Conservation (phyloP, 129 eudicot species). For the Saussurea involucrata region DNA sequence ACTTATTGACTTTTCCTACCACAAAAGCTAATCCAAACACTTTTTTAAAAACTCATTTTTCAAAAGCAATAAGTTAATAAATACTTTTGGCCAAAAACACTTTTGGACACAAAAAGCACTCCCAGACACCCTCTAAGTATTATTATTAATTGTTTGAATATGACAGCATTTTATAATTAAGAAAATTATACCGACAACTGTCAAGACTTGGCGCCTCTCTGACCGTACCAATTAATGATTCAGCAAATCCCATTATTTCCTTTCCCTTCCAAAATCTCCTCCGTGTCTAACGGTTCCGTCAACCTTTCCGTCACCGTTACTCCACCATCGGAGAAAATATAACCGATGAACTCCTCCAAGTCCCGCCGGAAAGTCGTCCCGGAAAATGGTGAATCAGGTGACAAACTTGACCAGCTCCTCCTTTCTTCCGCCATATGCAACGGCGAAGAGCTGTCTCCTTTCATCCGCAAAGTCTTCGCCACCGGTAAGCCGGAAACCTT, state of each 20-base stretch:
- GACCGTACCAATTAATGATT: neutral
- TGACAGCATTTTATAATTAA: neutral
- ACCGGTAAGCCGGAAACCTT: constrained; percentile 92
- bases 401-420: constrained; percentile 83
- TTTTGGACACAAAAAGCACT: too few relatives aligned
- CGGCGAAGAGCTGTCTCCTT: constrained; percentile 88
- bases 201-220: neutral
- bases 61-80: too few relatives aligned
- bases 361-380: constrained; percentile 63
- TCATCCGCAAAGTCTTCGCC: constrained; percentile 82
- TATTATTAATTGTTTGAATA: neutral
- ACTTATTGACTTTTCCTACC: too few relatives aligned
- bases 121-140: too few relatives aligned
- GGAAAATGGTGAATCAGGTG: constrained; percentile 62
- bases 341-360: constrained; percentile 48
- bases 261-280: neutral
- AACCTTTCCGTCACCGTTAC: constrained; percentile 28
- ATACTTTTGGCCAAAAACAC: too few relatives aligned
- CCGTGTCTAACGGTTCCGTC: constrained; percentile 35
- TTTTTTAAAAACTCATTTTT: too few relatives aligned
- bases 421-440: constrained; percentile 85
- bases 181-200: neutral
- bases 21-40: too few relatives aligned
- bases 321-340: neutral
- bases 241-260: neutral